phyloP scores from a whole-genome alignment of 805 yeast genomes.

The Suhomyces emberorum region DNA sequence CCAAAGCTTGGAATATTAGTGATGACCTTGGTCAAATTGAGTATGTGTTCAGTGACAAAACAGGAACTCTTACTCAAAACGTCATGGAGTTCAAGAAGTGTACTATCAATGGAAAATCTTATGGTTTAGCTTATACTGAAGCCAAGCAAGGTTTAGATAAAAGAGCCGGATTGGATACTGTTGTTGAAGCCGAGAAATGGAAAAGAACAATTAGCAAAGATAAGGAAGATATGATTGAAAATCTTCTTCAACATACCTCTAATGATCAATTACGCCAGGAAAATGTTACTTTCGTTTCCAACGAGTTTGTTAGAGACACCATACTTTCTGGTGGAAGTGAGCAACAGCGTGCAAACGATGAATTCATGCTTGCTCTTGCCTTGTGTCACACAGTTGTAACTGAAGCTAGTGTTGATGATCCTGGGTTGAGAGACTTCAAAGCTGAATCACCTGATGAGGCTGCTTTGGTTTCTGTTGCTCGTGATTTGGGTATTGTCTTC shows the following conservation, averaged over 20 bases:
- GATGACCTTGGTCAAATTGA: slow-evolving; percentile 87
- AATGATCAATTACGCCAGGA: slow-evolving; percentile 44
- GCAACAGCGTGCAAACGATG: slow-evolving; percentile 49
- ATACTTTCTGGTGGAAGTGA: slow-evolving; percentile 17
- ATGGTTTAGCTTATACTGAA: slow-evolving; percentile 81
- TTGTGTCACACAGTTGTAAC: slow-evolving; percentile 76
- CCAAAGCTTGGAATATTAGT: slow-evolving; percentile 81
- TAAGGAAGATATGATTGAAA: slow-evolving; percentile 53
- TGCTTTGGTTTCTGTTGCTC: slow-evolving; percentile 72
- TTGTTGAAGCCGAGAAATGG: slow-evolving; percentile 53
- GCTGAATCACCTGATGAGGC: slow-evolving; percentile 86
- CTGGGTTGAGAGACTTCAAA: slow-evolving; percentile 48
- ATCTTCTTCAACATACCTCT: slow-evolving; percentile 11
- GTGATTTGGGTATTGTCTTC: slow-evolving; percentile 68
- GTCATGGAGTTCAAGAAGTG: slow-evolving; percentile 84
- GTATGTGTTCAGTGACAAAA: slow-evolving; percentile 79
- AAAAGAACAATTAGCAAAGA: slow-evolving; percentile 55
- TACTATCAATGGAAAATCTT: slow-evolving; percentile 67
- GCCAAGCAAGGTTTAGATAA: slow-evolving; percentile 77
- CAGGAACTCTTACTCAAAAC: slow-evolving; percentile 81
- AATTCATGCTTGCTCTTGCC: slow-evolving; percentile 63
- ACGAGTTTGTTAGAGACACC: slow-evolving; percentile 55
- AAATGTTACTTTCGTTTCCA: slow-evolving; percentile 60
- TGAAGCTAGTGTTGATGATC: slow-evolving; percentile 43
- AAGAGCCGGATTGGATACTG: slow-evolving; percentile 74